These are phyloP conservation scores for Blastocystis sp. DNA, from an alignment of 352 stramenopile genomes.

Conservation along the genomic window DNA sequence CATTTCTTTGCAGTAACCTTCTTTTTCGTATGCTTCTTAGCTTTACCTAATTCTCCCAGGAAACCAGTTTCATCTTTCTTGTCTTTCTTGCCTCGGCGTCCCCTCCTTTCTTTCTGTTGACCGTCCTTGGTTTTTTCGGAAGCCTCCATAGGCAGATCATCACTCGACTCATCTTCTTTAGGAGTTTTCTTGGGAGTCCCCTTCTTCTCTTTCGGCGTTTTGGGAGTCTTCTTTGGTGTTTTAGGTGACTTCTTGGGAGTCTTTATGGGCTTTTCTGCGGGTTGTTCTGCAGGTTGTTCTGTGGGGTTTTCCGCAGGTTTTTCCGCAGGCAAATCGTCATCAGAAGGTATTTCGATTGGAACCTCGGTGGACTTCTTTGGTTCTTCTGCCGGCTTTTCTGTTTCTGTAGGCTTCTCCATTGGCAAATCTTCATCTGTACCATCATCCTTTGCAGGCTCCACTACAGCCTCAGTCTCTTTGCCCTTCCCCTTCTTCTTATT, in stretches of 20 bases:
- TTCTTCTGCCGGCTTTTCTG: neutral
- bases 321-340: neutral
- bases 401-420: neutral
- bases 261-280: neutral
- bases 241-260: neutral
- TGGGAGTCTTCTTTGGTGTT: neutral
- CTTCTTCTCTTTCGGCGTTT: neutral
- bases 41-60: neutral
- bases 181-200: neutral
- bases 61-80: neutral
- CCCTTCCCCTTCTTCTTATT: neutral
- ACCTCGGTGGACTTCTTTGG: neutral
- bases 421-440: neutral
- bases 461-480: neutral
- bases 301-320: neutral
- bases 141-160: neutral
- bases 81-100: neutral
- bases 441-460: neutral
- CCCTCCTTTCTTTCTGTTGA: neutral
- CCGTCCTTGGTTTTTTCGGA: slow-evolving; percentile 6
- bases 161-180: neutral
- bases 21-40: slow-evolving; percentile 46
- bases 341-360: neutral
- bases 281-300: neutral
- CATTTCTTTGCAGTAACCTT: slow-evolving; percentile 21